phyloP scores from a whole-genome alignment of 352 stramenopile species.

The Peronospora farinosa region DNA sequence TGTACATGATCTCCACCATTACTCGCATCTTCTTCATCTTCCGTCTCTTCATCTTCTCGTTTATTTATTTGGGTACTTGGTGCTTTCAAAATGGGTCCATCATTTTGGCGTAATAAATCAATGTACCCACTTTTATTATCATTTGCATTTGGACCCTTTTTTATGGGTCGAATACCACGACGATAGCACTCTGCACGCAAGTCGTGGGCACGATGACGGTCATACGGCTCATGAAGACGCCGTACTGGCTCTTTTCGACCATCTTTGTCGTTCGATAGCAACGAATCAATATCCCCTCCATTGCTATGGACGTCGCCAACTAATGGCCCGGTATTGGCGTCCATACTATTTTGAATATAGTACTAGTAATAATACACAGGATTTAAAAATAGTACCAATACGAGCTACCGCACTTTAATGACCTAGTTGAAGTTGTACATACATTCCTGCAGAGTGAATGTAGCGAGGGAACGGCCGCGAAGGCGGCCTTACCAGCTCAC shows the following conservation, averaged over 20 bases:
- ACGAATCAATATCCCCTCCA: conserved; percentile 59
- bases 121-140: conserved; percentile 84
- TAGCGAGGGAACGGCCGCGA: too few species aligned
- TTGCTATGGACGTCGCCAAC: conserved; percentile 43
- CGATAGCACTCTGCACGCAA: conserved; percentile 76
- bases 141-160: conserved; percentile 78
- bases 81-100: conserved; percentile 27
- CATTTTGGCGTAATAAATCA: conserved; percentile 53
- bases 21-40: conserved; percentile 20
- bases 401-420: background rate
- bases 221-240: conserved; percentile 60
- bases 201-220: conserved; percentile 66
- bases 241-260: conserved; percentile 25
- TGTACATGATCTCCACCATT: conserved; percentile 7
- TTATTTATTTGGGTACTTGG: conserved; percentile 21
- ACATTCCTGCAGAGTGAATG: too few species aligned
- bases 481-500: too few species aligned
- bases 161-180: conserved; percentile 64
- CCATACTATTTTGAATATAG: conserved; percentile 12
- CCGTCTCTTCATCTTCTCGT: conserved; percentile 17
- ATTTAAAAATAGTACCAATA: background rate
- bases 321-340: conserved; percentile 17
- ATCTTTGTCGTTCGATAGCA: conserved; percentile 42
- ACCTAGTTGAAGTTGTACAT: background rate
- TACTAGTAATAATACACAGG: background rate